Base-by-base conservation (phyloP, 1,284 basidiomycete genomes). In the Xerocomus tenax region DNA sequence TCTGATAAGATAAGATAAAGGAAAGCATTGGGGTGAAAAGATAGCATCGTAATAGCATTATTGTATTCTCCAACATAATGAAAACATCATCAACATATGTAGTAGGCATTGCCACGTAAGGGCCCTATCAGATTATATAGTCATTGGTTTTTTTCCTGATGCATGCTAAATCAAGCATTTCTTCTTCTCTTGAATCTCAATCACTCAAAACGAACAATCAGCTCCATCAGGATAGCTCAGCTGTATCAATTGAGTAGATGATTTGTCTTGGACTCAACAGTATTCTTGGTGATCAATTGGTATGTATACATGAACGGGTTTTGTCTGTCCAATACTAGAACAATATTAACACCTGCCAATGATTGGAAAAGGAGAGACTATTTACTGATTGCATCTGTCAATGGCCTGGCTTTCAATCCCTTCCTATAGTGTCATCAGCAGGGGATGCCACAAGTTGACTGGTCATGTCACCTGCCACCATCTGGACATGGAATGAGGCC, bases 351-450 rank as follows among this genome's bases (percentile, higher is more conserved):
- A 23, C 38, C 34, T 51, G 41, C 42, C 32, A 35, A 45, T 9
- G 15, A 41, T 39, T 10, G 12, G 46, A 19, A 48, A 40, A 46
- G 10, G 15, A 32, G 12, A 16, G 8, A 25, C 21, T 15, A 52
- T 65, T 45, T 65, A 77, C 70, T 81, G 70, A 58, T 85, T 84
- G 49, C 79, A 82, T 58, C 91, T 74, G 63, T 94, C 91, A 52
- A 94, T 87, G 0, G 91, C 91, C 63, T 94, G 88, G 52, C 79
- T 81, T 68, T 94, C 91, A 40, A 94, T 92, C 3, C 91, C 88
- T 59, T 89, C 87, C 73, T 87, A 56, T 50, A 36, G 15, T 34
- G 18, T 40, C 10, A 32, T 67, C 18, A 63, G 53, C 35, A 46
- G 5, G 26, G 45, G 47, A 19, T 6, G 9, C 28, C 36, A 52